These are phyloP conservation scores for Nitzschia sp. DNA, from an alignment of 108 stramenopile genomes.

Conservation along the genomic window DNA sequence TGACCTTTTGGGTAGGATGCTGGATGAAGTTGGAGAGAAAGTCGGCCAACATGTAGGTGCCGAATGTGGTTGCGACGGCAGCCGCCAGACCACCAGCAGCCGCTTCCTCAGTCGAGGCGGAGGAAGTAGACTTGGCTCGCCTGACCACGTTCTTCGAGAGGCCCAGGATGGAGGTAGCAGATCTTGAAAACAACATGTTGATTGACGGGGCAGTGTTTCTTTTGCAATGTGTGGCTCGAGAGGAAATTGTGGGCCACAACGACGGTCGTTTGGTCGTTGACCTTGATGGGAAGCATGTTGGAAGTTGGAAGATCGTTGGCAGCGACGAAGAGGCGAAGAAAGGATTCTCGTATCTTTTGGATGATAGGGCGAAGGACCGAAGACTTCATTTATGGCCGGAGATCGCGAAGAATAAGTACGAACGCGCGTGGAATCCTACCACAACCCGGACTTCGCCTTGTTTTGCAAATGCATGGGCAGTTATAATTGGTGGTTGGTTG, in stretches of 20 bases:
- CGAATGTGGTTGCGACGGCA: conserved; percentile 47
- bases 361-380: background rate
- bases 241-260: background rate
- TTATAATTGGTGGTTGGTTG: too few relatives aligned
- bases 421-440: too few relatives aligned
- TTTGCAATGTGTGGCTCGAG: background rate
- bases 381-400: too few relatives aligned
- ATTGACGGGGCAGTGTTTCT: background rate
- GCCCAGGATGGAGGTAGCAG: background rate
- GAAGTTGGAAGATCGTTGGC: background rate
- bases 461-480: too few relatives aligned
- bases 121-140: background rate
- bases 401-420: too few relatives aligned
- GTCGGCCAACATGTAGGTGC: conserved; percentile 47
- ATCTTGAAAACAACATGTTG: conserved; percentile 11
- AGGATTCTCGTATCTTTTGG: too few relatives aligned
- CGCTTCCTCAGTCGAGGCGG: background rate
- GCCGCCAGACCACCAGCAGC: background rate
- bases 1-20: conserved; percentile 48
- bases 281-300: too few relatives aligned
- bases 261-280: too few relatives aligned
- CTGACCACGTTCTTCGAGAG: background rate
- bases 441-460: too few relatives aligned
- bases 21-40: conserved; percentile 56
- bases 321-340: background rate